Evolutionary conservation across 129 eudicot genomes (phyloP).

Genomic region (Chrysanthemum lavandulifolium): DNA sequence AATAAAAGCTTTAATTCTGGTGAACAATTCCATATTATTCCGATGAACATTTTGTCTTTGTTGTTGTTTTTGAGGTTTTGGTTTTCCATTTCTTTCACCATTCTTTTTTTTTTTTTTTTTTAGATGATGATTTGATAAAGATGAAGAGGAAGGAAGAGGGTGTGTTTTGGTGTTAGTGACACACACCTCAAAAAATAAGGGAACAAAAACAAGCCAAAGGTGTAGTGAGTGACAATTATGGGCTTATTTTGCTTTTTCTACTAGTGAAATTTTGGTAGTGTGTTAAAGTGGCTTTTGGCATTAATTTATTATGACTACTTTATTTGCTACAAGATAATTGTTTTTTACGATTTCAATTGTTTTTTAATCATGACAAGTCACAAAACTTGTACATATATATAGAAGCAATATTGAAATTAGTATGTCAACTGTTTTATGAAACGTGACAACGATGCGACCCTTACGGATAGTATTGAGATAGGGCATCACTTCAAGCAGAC

Average conservation of each 20-base stretch:
- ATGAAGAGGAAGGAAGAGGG: not conserved
- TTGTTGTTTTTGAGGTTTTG: slow-evolving; percentile 13
- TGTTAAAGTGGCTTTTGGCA: slow-evolving; percentile 28
- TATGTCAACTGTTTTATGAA: too few species aligned
- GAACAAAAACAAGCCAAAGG: slow-evolving; percentile 9
- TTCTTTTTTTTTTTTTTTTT: not conserved
- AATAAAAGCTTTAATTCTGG: slow-evolving; percentile 47
- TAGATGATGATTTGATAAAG: not conserved
- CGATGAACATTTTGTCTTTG: slow-evolving; percentile 33
- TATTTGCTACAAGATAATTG: not conserved
- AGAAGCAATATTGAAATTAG: too few species aligned
- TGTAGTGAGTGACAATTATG: slow-evolving; percentile 8
- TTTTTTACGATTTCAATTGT: too few species aligned
- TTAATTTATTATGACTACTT: not conserved
- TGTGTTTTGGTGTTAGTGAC: not conserved
- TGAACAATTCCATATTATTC: slow-evolving; percentile 40
- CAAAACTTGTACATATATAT: too few species aligned
- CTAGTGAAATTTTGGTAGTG: not conserved
- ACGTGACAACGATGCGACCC: too few species aligned
- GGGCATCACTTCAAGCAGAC: too few species aligned
- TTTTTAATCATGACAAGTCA: too few species aligned
- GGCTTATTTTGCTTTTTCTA: not conserved
- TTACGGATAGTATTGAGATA: too few species aligned
- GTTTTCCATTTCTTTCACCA: slow-evolving; percentile 34
- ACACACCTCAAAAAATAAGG: not conserved